Base-by-base conservation (phyloP, 352 stramenopile species). In the Globisporangium ultimum region DNA sequence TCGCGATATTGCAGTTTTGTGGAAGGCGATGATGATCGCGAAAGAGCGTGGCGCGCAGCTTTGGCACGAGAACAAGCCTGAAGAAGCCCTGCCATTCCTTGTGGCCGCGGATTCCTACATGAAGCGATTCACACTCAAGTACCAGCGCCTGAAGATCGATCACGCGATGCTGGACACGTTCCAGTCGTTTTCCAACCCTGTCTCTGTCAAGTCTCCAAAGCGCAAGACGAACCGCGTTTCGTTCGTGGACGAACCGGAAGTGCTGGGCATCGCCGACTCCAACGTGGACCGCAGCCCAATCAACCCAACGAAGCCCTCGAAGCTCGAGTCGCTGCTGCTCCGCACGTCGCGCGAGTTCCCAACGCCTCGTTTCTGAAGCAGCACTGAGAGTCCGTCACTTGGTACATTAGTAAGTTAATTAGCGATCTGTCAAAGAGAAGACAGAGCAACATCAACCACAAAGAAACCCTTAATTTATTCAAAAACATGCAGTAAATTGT, bases 71-170 rank as follows among this genome's bases (percentile, higher is more conserved):
- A 91, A 91, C 76, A 91, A 91, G 61, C 81, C 74, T 13, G 84
- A 94, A 53, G 80, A 92, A 63, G 84, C 84, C 18, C 65, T 94
- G 22, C 76, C 82, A 0, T 89, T 94, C 64, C 69, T 94, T 20
- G 72, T 92, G 10, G 80, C 82, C 7, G 84, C 84, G 14, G 84
- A 94, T 54, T 91, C 84, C 46, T 94, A 94, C 79, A 92, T 94
- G 84, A 91, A 91, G 66, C 84, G 84, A 56, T 94, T 94, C 66
- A 90, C 84, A 57, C 74, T 92, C 68, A 92, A 94, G 71, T 90
- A 89, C 60, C 82, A 94, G 66, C 80, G 82, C 28, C 70, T 94
- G 20, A 91, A 89, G 73, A 84, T 94, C 34, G 84, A 94, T 47
- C 80, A 90, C 61, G 84, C 84, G 34, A 85, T 94, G 78, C 71